phyloP scores from a whole-genome alignment of 2,329 filamentous ascomycete species.

The Aphanocladium album region DNA sequence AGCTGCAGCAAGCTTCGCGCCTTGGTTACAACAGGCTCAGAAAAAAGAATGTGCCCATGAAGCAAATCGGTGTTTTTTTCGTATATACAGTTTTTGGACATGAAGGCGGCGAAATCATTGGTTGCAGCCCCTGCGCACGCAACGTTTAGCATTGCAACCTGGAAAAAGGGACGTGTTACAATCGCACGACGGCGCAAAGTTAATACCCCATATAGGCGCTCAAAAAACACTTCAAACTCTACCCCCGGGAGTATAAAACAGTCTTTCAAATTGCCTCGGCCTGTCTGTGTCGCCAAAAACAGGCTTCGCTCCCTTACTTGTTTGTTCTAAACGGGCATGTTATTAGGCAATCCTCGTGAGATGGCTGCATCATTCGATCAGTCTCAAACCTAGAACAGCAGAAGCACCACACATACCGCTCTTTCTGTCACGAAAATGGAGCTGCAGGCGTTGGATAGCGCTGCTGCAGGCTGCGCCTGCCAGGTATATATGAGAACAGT shows the following conservation, averaged over 20 bases:
- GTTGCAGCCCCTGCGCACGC: neutral
- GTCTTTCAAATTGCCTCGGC: neutral
- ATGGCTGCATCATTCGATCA: neutral
- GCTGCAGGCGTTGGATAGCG: neutral
- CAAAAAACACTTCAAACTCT: neutral
- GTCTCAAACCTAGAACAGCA: neutral
- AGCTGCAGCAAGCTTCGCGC: neutral
- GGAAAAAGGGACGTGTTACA: neutral
- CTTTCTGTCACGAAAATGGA: neutral
- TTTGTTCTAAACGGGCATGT: neutral
- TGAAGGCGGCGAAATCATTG: neutral
- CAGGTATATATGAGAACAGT: conserved; percentile 2
- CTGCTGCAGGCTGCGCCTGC: neutral
- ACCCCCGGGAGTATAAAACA: neutral
- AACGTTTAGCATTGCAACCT: neutral
- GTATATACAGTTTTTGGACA: neutral
- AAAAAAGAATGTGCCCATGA: neutral
- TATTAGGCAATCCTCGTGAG: neutral
- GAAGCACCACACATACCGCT: neutral
- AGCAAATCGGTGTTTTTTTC: neutral
- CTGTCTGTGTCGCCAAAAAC: neutral
- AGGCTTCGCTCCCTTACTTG: neutral
- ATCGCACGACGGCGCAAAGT: neutral
- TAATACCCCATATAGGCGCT: neutral
- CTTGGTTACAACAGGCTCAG: neutral